These are phyloP conservation scores for Suillus lakei DNA, from an alignment of 768 basidiomycete genomes.

Conservation along the genomic window DNA sequence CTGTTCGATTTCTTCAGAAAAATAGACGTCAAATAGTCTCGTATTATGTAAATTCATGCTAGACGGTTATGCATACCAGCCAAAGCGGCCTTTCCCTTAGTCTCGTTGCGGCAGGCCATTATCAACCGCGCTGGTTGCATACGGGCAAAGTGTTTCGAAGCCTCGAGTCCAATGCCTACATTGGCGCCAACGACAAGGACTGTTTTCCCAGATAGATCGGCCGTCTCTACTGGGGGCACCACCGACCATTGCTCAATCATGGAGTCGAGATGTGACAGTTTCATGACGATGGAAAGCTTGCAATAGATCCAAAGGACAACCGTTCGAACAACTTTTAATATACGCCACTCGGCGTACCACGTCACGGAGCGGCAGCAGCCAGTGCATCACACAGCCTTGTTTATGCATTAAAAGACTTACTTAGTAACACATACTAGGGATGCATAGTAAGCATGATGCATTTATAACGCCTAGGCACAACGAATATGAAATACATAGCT, in stretches of 20 bases:
- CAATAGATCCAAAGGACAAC: neutral
- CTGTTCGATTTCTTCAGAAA: conserved; percentile 24
- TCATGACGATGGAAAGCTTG: conserved; percentile 11
- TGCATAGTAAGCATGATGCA: neutral
- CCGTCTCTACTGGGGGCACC: conserved; percentile 20
- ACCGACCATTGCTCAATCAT: conserved; percentile 22
- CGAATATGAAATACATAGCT: too few species aligned
- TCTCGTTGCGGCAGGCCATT: conserved; percentile 32
- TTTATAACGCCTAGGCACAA: too few species aligned
- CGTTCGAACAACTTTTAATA: neutral
- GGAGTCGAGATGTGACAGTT: conserved; percentile 10
- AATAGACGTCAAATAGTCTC: neutral
- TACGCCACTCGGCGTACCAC: neutral
- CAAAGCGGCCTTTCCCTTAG: conserved; percentile 25
- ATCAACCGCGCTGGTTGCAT: conserved; percentile 36
- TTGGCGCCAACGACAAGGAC: conserved; percentile 39
- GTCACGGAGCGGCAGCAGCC: neutral
- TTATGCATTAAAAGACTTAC: neutral
- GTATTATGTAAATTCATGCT: neutral
- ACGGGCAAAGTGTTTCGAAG: conserved; percentile 32
- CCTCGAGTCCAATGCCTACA: conserved; percentile 38
- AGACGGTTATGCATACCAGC: conserved; percentile 18
- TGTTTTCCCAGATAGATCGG: conserved; percentile 33
- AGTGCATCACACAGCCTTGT: neutral
- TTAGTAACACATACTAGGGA: neutral